Evolutionary conservation across 2,329 filamentous ascomycete genomes (phyloP).

Genomic region (Stagonosporopsis rhizophila): DNA sequence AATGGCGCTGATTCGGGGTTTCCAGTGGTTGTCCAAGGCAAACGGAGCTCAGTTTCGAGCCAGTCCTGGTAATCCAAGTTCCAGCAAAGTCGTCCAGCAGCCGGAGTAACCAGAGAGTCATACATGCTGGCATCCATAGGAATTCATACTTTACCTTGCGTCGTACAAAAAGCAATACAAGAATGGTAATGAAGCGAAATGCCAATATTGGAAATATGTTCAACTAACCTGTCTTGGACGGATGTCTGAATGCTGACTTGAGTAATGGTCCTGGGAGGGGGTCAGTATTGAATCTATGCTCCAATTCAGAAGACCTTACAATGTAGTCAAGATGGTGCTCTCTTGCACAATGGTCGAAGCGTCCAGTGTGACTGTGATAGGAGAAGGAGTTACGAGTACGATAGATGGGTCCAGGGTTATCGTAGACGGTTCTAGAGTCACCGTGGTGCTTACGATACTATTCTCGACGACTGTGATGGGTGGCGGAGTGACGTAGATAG

Average conservation of each 20-base stretch:
- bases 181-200: not conserved
- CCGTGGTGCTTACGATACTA: constrained; percentile 9
- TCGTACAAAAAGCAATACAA: not conserved
- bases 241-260: constrained; percentile 9
- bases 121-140: not conserved
- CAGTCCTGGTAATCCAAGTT: too few relatives aligned
- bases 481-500: constrained; percentile 8
- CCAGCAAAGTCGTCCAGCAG: too few relatives aligned
- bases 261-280: not conserved
- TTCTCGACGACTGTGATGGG: constrained; percentile 4
- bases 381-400: not conserved
- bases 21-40: too few relatives aligned
- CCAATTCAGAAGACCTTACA: not conserved
- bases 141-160: not conserved
- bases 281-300: not conserved
- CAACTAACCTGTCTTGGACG: constrained; percentile 13
- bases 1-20: too few relatives aligned
- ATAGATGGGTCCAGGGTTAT: constrained; percentile 7
- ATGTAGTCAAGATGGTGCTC: not conserved
- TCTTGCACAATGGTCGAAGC: constrained; percentile 2
- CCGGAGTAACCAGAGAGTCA: not conserved
- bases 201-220: not conserved
- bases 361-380: constrained; percentile 1
- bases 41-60: too few relatives aligned
- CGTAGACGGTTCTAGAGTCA: constrained; percentile 2